These are phyloP conservation scores for Arachis hypogaea DNA, from an alignment of 306 rosid genomes.

Conservation along the genomic window DNA sequence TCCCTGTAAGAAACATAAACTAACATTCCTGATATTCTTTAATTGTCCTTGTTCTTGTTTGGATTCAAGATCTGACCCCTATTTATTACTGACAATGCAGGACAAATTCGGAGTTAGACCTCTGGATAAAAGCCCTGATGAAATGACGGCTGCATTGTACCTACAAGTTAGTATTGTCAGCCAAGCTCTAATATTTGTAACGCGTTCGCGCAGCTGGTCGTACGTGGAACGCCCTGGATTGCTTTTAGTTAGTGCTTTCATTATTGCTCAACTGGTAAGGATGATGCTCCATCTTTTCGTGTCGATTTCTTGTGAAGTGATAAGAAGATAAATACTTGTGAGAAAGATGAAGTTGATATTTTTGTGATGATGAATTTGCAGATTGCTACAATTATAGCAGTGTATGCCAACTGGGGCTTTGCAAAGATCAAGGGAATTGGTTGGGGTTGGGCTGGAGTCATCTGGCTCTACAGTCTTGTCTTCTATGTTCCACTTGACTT, in stretches of 20 bases:
- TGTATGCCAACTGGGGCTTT: conserved; percentile 88
- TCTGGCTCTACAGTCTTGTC: conserved; percentile 87
- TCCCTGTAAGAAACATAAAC: conserved; percentile 57
- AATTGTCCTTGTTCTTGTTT: not conserved
- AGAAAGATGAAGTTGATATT: conserved; percentile 4
- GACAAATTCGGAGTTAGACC: conserved; percentile 66
- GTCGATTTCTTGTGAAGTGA: not conserved
- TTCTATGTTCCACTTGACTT: conserved; percentile 87
- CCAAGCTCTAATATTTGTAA: conserved; percentile 93
- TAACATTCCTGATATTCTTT: not conserved
- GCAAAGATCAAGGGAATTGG: conserved; percentile 84
- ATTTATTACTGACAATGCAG: conserved; percentile 42
- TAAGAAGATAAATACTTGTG: not conserved
- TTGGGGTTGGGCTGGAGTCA: conserved; percentile 99
- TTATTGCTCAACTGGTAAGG: conserved; percentile 86
- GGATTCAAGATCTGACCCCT: conserved; percentile 29
- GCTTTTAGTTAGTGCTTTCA: conserved; percentile 64
- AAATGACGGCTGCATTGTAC: conserved; percentile 84
- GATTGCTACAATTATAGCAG: conserved; percentile 88
- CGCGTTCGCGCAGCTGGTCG: conserved; percentile 97
- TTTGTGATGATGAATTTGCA: conserved; percentile 46
- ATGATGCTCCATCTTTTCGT: not conserved
- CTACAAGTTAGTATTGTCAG: conserved; percentile 99
- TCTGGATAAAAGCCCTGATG: conserved; percentile 42
- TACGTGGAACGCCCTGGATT: conserved; percentile 83